Evolutionary conservation across 2,329 filamentous ascomycete genomes (phyloP), one percentile per base, ranked within the genome.

Genomic region (Domatiomyces globalis): DNA sequence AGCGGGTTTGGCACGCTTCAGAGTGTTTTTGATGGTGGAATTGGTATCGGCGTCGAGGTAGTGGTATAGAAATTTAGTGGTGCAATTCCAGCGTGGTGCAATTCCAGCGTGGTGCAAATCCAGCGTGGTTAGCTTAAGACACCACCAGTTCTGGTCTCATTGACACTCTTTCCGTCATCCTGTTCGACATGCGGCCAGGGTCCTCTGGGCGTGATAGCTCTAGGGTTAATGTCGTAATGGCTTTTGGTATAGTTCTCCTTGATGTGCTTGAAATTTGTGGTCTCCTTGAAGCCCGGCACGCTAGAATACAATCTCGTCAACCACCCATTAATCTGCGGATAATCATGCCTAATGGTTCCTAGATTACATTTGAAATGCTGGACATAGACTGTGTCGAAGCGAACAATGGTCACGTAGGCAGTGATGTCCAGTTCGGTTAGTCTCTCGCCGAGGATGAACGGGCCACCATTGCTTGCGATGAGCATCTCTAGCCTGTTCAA

Each of bases 301-400:
- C 76, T 73, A 71, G 75, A 80, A 65, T 81, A 82, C 61, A 80
- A 60, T 33, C 71, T 70, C 64, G 73, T 78, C 56, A 83, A 56
- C 77, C 78, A 83, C 55, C 79, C 77, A 61, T 79, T 71, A 51
- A 82, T 59, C 9, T 76, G 70, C 0, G 79, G 79, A 58, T 83
- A 83, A 51, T 77, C 72, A 59, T 77, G 73, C 5, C 80, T 67
- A 43, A 83, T 73, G 9, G 69, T 80, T 2, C 78, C 77, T 27
- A 83, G 63, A 62, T 83, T 82, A 59, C 77, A 79, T 66, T 82
- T 83, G 69, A 83, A 83, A 63, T 82, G 79, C 67, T 82, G 78
- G 10, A 79, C 77, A 60, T 83, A 83, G 2, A 79, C 73, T 2
- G 71, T 66, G 55, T 83, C 79, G 58, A 83, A 76, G 2, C 79